Conservation (phyloP, 148 eudicot genomes). For the Vaccinium macrocarpon region DNA sequence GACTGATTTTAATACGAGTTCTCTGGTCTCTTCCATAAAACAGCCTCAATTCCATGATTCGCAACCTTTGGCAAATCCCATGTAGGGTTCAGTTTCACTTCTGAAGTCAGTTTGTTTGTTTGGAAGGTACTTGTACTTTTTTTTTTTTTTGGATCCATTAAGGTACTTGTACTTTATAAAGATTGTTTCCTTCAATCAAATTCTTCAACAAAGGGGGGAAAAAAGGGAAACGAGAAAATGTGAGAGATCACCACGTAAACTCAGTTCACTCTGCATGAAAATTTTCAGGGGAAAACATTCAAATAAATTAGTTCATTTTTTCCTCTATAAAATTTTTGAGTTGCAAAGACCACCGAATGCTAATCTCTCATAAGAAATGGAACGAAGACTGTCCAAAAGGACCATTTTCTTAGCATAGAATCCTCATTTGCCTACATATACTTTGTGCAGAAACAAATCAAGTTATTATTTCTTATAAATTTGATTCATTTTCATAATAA, state of each 20-base stretch:
- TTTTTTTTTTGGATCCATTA: too few relatives aligned
- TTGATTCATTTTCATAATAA: conserved; percentile 1
- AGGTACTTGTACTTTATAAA: background rate
- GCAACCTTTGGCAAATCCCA: background rate
- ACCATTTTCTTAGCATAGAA: background rate
- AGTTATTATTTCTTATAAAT: background rate
- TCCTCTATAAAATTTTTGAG: background rate
- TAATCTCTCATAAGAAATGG: background rate
- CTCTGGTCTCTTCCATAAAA: background rate
- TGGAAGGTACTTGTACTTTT: background rate
- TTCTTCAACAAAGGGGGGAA: background rate
- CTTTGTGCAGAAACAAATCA: background rate
- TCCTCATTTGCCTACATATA: background rate
- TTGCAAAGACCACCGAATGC: background rate
- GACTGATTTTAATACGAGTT: too few relatives aligned
- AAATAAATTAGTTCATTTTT: background rate
- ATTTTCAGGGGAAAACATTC: background rate
- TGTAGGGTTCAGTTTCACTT: too few relatives aligned
- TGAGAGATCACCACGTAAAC: background rate
- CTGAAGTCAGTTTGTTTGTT: background rate
- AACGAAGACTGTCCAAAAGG: background rate
- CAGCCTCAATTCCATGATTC: background rate
- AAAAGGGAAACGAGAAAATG: background rate
- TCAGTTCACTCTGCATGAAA: background rate
- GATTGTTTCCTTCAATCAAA: background rate